Conservation (phyloP, 768 basidiomycete genomes). For the Amanita jacksonii region DNA sequence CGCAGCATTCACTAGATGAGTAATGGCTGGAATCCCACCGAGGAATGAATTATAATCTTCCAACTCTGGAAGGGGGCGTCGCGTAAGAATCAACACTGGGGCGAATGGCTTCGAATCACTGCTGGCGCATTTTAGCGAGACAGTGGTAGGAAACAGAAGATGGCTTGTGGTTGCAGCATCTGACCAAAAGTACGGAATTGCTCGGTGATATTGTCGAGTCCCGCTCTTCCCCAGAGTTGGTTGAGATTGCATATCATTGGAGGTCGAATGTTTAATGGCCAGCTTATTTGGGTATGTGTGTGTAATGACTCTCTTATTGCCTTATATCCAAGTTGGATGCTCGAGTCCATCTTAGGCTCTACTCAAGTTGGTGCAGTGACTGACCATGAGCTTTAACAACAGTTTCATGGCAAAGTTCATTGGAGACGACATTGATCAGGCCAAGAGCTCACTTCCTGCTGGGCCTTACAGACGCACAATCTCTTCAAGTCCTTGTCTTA, state of each 20-base stretch:
- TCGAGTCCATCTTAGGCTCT: background rate
- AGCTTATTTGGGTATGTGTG: constrained; percentile 1
- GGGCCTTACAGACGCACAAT: constrained; percentile 29
- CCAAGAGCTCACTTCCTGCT: constrained; percentile 4
- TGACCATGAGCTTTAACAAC: constrained; percentile 45
- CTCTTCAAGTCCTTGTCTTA: constrained; percentile 47
- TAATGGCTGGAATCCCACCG: constrained; percentile 31
- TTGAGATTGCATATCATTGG: constrained; percentile 10
- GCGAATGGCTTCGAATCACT: constrained; percentile 30
- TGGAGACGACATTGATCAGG: constrained; percentile 19
- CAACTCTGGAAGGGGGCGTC: constrained; percentile 53
- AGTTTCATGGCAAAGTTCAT: constrained; percentile 26
- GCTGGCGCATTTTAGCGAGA: constrained; percentile 28
- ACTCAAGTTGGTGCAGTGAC: background rate
- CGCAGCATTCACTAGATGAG: constrained; percentile 36
- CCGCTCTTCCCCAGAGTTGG: constrained; percentile 24
- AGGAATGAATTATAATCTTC: constrained; percentile 51
- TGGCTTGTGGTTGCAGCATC: constrained; percentile 24
- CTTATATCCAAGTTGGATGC: no score
- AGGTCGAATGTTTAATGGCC: background rate
- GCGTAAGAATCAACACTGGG: constrained; percentile 59
- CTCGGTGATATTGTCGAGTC: constrained; percentile 46
- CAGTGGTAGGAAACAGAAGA: constrained; percentile 48
- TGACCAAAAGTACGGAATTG: constrained; percentile 60
- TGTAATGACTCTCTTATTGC: background rate